Evolutionary conservation across 2,329 filamentous ascomycete genomes (phyloP).

Genomic region (Aspergillus ruber): DNA sequence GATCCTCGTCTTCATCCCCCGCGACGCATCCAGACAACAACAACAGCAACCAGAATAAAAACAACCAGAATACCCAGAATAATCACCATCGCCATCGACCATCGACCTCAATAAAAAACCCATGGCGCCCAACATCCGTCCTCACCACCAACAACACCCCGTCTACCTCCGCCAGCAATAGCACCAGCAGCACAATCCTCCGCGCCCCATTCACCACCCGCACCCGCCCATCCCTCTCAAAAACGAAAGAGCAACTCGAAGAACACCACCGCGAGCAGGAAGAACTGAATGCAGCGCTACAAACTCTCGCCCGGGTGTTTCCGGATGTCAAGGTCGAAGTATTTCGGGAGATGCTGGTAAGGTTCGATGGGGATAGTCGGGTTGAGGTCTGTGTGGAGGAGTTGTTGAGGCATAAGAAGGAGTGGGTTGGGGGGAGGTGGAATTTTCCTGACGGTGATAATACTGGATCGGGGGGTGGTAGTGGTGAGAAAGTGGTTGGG

Average conservation of each 20-base stretch:
- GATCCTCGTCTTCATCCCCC: constrained; percentile 21
- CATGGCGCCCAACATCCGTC: constrained; percentile 5
- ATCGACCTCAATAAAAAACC: constrained; percentile 11
- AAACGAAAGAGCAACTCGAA: constrained; percentile 15
- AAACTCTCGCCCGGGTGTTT: constrained; percentile 37
- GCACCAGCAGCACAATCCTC: constrained; percentile 9
- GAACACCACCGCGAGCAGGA: constrained; percentile 30
- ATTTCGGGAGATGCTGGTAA: constrained; percentile 41
- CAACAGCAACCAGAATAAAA: constrained; percentile 5
- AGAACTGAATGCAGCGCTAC: constrained; percentile 38
- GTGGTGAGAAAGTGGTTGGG: not conserved
- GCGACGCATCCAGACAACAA: constrained; percentile 18
- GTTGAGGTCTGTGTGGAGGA: constrained; percentile 44
- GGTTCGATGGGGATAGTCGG: constrained; percentile 42
- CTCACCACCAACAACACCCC: constrained; percentile 12
- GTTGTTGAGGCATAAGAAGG: constrained; percentile 39
- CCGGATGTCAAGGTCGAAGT: constrained; percentile 43
- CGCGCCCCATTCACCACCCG: constrained; percentile 37
- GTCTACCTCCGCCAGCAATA: not conserved
- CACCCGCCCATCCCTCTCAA: constrained; percentile 37
- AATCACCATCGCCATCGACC: constrained; percentile 4
- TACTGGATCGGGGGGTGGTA: constrained; percentile 1
- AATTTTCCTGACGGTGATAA: constrained; percentile 26
- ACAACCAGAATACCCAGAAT: constrained; percentile 11
- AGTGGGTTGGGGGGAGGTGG: constrained; percentile 44